A percentile compares a stretch with the other conserved stretches of the same genome.
Conservation (phyloP, 2,329 filamentous ascomycete species). For the Talaromyces sp. region DNA sequence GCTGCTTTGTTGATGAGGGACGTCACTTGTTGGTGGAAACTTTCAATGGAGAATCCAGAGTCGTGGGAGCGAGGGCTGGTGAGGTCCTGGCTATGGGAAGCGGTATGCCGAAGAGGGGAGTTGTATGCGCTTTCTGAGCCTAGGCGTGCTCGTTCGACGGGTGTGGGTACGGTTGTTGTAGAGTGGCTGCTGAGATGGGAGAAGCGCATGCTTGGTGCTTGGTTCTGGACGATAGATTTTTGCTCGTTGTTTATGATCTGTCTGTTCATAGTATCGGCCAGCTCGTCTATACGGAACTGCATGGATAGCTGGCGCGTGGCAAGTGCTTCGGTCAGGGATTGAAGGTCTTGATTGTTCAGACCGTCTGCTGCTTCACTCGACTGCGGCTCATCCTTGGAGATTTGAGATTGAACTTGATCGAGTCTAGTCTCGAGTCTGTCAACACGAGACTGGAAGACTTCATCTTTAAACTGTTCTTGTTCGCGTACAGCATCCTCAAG, state of each 20-base stretch:
- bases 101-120: background rate
- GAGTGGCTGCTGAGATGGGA: background rate
- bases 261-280: background rate
- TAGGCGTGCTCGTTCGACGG: background rate
- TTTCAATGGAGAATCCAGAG: background rate
- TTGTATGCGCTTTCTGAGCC: background rate
- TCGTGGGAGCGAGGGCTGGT: background rate
- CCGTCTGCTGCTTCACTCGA: background rate
- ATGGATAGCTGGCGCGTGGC: conserved; percentile 10
- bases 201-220: background rate
- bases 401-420: background rate
- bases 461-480: background rate
- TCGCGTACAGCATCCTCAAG: background rate
- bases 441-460: background rate
- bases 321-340: conserved; percentile 7
- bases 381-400: background rate
- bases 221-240: background rate
- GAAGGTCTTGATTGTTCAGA: background rate
- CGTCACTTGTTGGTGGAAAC: background rate
- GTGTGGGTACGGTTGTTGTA: background rate
- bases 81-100: background rate
- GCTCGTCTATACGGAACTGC: conserved; percentile 7
- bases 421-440: background rate
- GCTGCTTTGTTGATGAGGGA: background rate
- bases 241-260: background rate